Evolutionary conservation across 2,329 filamentous ascomycete genomes (phyloP), one percentile per base, ranked within the genome.

Genomic region (Pestalotiopsis sp.): DNA sequence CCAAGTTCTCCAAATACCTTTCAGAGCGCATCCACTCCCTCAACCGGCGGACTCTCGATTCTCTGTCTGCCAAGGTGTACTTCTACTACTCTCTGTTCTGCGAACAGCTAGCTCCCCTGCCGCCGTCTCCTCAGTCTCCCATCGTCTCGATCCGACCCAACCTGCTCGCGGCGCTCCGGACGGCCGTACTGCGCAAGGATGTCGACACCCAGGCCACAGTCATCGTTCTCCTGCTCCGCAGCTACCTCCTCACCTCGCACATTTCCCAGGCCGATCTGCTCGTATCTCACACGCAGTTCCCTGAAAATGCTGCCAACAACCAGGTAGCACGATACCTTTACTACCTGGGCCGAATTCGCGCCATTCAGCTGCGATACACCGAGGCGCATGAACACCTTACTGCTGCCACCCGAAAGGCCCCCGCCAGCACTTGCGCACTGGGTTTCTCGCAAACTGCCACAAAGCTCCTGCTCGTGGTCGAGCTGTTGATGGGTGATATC

Each of bases 401-500:
- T 58, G 94, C 94, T 62, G 96, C 96, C 59, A 98, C 95, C 38
- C 92, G 96, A 75, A 99, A 99, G 83, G 95, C 96, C 6, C 96
- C 96, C 0, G 94, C 94, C 25, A 96, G 92, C 78, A 89, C 91
- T 73, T 95, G 93, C 73, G 96, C 96, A 4, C 91, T 94, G 59
- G 95, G 96, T 60, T 99, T 99, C 82, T 95, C 97, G 73, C 96
- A 98, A 82, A 95, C 94, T 52, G 95, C 96, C 0, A 97, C 93
- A 72, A 99, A 99, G 87, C 88, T 98, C n/a, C 85, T 98, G 72
- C 90, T 98, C 58, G 94, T 99, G 23, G 96, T 99, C 13, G 95
- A 99, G 85, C 86, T 99, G 70, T 84, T 99, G 72, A 99, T 99
- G 96, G 96, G 96, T 72, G 96, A 99, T 78, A 99, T 99, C 73